Percentiles rank a stretch among this genome's conserved stretches.
Conservation (phyloP, 1,284 basidiomycete genomes). For the Leccinum ambiguum region DNA sequence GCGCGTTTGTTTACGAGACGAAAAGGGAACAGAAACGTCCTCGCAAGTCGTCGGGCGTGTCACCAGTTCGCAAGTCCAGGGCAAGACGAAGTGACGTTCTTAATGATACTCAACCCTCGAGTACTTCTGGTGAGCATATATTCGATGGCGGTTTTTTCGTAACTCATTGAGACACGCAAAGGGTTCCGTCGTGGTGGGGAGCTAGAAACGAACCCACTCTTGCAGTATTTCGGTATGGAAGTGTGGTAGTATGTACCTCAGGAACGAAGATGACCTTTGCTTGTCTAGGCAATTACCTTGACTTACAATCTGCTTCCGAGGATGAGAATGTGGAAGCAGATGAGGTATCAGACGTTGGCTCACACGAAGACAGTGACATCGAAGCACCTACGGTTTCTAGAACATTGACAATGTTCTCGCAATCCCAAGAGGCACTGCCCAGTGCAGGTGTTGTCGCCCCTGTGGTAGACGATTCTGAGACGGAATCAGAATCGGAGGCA, state of each 20-base stretch:
- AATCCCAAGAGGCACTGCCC: slow-evolving; percentile 11
- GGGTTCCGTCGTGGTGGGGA: slow-evolving; percentile 2
- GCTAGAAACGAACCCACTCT: slow-evolving; percentile 29
- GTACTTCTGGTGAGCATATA: slow-evolving; percentile 14
- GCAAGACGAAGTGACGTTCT: slow-evolving; percentile 13
- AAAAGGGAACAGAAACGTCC: slow-evolving; percentile 32
- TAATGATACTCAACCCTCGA: slow-evolving; percentile 8
- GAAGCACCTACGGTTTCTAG: slow-evolving; percentile 30
- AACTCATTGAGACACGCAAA: slow-evolving; percentile 3
- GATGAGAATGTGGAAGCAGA: slow-evolving; percentile 38
- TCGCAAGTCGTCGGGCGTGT: slow-evolving; percentile 16
- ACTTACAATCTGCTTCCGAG: slow-evolving; percentile 49
- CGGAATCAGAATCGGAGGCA: slow-evolving; percentile 44
- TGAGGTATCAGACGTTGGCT: slow-evolving; percentile 27
- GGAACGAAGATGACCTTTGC: background rate
- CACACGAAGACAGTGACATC: slow-evolving; percentile 15
- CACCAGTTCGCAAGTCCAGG: slow-evolving; percentile 19
- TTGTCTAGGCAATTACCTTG: slow-evolving; percentile 35
- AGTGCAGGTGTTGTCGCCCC: background rate
- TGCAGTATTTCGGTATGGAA: slow-evolving; percentile 30
- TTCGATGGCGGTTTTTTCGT: background rate
- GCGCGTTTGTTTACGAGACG: slow-evolving; percentile 39
- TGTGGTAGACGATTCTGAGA: slow-evolving; percentile 37
- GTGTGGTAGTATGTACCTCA: background rate
- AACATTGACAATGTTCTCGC: slow-evolving; percentile 23